Percentiles rank a stretch among this genome's conserved stretches.
These are phyloP conservation scores for Decorospora gaudefroyi DNA, from an alignment of 2,329 filamentous ascomycete genomes.

Conservation along the genomic window DNA sequence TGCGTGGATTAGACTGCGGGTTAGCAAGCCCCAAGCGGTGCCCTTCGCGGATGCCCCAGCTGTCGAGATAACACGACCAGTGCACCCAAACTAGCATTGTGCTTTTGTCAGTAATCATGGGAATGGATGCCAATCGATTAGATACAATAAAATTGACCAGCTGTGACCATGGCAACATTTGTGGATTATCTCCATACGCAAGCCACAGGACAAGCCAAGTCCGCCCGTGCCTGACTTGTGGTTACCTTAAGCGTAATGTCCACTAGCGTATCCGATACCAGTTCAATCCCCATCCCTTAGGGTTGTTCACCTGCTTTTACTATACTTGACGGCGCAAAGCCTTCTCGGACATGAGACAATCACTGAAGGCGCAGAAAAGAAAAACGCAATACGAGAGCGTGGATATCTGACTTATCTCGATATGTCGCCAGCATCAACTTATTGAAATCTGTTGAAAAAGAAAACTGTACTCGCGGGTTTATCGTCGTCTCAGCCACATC, in stretches of 20 bases:
- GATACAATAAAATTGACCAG: too few relatives aligned
- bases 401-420: too few relatives aligned
- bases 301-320: slow-evolving; percentile 5
- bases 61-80: slow-evolving; percentile 60
- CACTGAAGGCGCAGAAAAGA: background rate
- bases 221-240: slow-evolving; percentile 11
- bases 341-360: background rate
- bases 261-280: slow-evolving; percentile 11
- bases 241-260: slow-evolving; percentile 4
- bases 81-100: slow-evolving; percentile 18
- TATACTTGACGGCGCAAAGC: background rate
- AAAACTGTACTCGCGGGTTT: too few relatives aligned
- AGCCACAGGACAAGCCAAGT: slow-evolving; percentile 8
- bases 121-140: too few relatives aligned
- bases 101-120: too few relatives aligned
- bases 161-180: background rate
- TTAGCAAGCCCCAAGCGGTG: slow-evolving; percentile 76
- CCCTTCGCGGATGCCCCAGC: slow-evolving; percentile 71
- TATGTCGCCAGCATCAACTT: too few relatives aligned
- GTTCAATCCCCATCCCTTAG: slow-evolving; percentile 10
- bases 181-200: slow-evolving; percentile 4
- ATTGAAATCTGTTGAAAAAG: too few relatives aligned
- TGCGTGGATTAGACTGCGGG: slow-evolving; percentile 62
- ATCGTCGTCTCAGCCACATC: too few relatives aligned
- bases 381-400: too few relatives aligned